These are phyloP conservation scores for Magnolia kwangsiensis DNA, from an alignment of 164 flowering plant species.

Conservation along the genomic window DNA sequence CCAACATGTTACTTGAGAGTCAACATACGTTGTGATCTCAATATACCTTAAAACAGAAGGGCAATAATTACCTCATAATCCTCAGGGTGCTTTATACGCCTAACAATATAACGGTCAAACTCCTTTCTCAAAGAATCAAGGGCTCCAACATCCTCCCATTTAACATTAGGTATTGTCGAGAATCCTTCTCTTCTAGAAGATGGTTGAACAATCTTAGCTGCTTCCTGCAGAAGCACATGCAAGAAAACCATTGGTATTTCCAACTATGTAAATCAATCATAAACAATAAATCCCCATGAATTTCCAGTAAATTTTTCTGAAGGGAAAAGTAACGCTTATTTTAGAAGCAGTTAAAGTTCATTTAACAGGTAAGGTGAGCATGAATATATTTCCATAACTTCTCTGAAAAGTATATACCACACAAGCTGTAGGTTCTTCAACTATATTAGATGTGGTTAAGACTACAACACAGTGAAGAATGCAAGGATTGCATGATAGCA, in stretches of 20 bases:
- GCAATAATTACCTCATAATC: conserved; percentile 49
- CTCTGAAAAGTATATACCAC: too few species aligned
- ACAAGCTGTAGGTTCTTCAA: too few species aligned
- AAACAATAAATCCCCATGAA: background rate
- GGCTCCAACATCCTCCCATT: conserved; percentile 97
- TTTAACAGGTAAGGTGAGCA: too few species aligned
- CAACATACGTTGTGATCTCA: background rate
- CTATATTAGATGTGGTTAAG: too few species aligned
- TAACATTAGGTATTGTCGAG: conserved; percentile 75
- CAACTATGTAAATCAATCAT: conserved; percentile 5
- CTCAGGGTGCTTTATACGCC: conserved; percentile 63
- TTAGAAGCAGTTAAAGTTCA: too few species aligned
- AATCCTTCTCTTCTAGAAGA: conserved; percentile 91
- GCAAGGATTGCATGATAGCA: too few species aligned
- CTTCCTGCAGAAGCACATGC: conserved; percentile 51
- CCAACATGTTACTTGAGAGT: background rate
- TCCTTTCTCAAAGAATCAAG: conserved; percentile 59
- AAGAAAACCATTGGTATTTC: background rate
- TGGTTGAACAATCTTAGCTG: conserved; percentile 76
- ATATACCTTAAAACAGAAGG: background rate
- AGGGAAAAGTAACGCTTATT: background rate
- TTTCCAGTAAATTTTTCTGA: background rate
- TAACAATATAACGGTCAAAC: conserved; percentile 64
- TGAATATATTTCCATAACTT: too few species aligned
- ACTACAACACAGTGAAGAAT: too few species aligned